A percentile compares a stretch with the other conserved stretches of the same genome.
These are phyloP conservation scores for Xylaria hypoxylon DNA, from an alignment of 2,329 filamentous ascomycete species.

Conservation along the genomic window DNA sequence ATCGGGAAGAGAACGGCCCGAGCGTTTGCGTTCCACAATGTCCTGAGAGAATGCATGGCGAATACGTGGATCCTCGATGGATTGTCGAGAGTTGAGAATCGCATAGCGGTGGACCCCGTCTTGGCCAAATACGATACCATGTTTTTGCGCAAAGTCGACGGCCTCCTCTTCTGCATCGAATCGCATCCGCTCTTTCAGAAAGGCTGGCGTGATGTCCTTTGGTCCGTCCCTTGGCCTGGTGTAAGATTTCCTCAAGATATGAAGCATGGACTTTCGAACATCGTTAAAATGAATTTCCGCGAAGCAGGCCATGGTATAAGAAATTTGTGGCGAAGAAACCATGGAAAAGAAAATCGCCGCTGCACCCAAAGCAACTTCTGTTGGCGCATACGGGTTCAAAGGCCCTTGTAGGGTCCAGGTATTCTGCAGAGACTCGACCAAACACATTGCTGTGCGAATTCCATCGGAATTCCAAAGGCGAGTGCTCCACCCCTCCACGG, in stretches of 20 bases:
- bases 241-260: slow-evolving; percentile 66
- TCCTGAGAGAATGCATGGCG: slow-evolving; percentile 66
- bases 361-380: slow-evolving; percentile 62
- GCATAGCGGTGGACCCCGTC: slow-evolving; percentile 56
- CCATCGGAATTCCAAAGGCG: slow-evolving; percentile 67
- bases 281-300: slow-evolving; percentile 75
- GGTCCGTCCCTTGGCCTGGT: slow-evolving; percentile 67
- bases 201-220: slow-evolving; percentile 69
- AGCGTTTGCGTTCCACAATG: slow-evolving; percentile 72
- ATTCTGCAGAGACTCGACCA: slow-evolving; percentile 71
- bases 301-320: slow-evolving; percentile 77
- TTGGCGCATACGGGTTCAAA: slow-evolving; percentile 61
- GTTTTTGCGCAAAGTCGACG: slow-evolving; percentile 71
- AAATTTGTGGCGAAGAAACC: slow-evolving; percentile 66
- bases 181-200: slow-evolving; percentile 67
- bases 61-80: slow-evolving; percentile 62
- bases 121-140: slow-evolving; percentile 64
- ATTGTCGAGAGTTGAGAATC: slow-evolving; percentile 58
- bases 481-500: slow-evolving; percentile 66
- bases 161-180: slow-evolving; percentile 78
- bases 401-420: slow-evolving; percentile 69
- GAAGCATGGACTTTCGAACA: slow-evolving; percentile 69
- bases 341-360: slow-evolving; percentile 70
- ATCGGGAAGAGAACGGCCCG: slow-evolving; percentile 61
- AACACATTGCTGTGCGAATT: slow-evolving; percentile 70